Evolutionary conservation across 1,284 basidiomycete genomes (phyloP), one percentile per base, ranked within the genome.

Genomic region (Malassezia arunalokei): DNA sequence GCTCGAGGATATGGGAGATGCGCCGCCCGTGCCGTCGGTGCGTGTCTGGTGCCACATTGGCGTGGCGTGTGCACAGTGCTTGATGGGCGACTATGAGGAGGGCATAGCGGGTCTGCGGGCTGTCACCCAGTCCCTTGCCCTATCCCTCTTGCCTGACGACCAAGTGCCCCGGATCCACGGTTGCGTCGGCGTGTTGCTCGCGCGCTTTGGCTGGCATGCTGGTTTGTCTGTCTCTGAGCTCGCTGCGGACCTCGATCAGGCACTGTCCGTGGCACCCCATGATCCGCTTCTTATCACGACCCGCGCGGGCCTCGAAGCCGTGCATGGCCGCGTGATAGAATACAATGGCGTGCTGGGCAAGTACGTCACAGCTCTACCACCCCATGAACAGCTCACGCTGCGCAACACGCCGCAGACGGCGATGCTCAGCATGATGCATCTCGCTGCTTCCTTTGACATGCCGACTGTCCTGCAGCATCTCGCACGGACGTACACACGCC

Each of bases 161-260:
- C 15, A 20, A 12, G 30, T 4, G 28, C 40, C 78, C 79, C 40
- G 9, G 12, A 81, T 83, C 17, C 84, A 87, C 50, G 79, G 84
- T n/a, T 80, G 79, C 1, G 82, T 91, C 0, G 68, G 87, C 9
- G 78, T 90, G 17, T 81, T 86, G 3, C 82, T 88, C 66, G 82
- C 82, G 3, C 78, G 88, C 86, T 81, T 82, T 6, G 78, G 85
- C 14, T 84, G 82, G 8, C 81, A 80, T 0, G 80, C 82, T 8
- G 88, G 88, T 40, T 82, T 79, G 15, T 79, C 77, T 54, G 87
- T 89, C 55, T 79, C 78, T 12, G 86, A 87, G 5, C 87, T 89
- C 75, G 77, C 78, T n/a, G 81, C 83, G 57, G 76, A 92, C 33
- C 76, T 95, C 52, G 84, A 90, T 24, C 24, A 40, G 33, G 32